A percentile compares a stretch with the other conserved stretches of the same genome.
phyloP scores from a whole-genome alignment of 148 eudicot genomes.

The Rhododendron ovatum region DNA sequence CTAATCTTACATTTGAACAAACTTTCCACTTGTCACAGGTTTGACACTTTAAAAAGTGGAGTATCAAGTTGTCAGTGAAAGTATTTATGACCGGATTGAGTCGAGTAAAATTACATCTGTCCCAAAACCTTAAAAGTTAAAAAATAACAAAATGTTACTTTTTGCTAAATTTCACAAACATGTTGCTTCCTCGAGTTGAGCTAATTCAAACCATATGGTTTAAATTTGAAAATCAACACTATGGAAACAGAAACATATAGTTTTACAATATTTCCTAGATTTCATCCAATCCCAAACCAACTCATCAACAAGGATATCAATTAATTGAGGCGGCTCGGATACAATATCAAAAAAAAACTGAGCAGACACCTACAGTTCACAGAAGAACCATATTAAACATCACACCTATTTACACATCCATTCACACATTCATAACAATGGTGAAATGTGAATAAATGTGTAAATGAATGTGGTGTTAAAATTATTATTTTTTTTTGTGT shows the following conservation, averaged over 20 bases:
- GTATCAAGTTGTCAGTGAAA: too few species aligned
- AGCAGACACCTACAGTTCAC: not conserved
- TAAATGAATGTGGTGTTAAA: too few species aligned
- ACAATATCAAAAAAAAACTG: not conserved
- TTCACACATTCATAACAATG: too few species aligned
- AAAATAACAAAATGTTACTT: not conserved
- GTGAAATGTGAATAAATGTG: too few species aligned
- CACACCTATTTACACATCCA: too few species aligned
- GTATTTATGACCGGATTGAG: not conserved
- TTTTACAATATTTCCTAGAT: not conserved
- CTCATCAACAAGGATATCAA: not conserved
- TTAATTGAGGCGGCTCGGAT: not conserved
- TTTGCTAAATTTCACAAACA: not conserved
- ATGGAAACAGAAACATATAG: not conserved
- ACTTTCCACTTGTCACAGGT: not conserved
- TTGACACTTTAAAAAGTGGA: not conserved
- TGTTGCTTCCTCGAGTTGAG: not conserved
- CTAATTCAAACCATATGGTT: not conserved
- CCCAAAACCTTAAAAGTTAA: not conserved
- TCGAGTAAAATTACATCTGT: not conserved
- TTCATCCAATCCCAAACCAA: not conserved
- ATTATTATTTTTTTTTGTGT: too few species aligned
- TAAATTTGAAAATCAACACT: not conserved
- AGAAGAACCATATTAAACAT: too few species aligned
- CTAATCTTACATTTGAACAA: not conserved